Percentiles rank a stretch among this genome's conserved stretches.
These are phyloP conservation scores for Termitomyces sp. DNA, from an alignment of 768 basidiomycete genomes.

Conservation along the genomic window DNA sequence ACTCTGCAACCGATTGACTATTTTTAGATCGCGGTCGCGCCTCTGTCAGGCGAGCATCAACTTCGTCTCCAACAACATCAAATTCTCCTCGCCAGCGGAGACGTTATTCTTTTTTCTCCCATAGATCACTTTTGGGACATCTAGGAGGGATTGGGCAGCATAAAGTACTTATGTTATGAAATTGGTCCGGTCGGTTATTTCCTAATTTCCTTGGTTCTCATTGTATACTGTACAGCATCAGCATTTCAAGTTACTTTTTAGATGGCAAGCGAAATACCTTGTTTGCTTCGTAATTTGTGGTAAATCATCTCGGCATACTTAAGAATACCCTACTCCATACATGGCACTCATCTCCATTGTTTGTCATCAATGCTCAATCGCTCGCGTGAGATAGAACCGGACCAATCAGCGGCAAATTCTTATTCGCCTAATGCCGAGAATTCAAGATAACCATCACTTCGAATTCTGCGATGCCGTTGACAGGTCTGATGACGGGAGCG, in stretches of 20 bases:
- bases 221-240: neutral
- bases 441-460: too few relatives aligned
- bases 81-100: neutral
- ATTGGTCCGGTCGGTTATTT: neutral
- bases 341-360: neutral
- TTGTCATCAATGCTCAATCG: neutral
- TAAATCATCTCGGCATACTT: neutral
- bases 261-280: neutral
- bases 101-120: neutral
- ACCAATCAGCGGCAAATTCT: neutral
- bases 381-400: neutral
- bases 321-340: neutral
- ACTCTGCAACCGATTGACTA: neutral
- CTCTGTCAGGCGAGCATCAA: neutral
- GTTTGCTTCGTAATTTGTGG: neutral
- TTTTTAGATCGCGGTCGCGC: neutral
- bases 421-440: neutral
- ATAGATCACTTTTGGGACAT: neutral
- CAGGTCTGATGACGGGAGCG: neutral
- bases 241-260: neutral
- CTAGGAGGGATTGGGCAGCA: neutral
- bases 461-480: neutral
- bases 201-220: neutral
- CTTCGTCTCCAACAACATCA: neutral
- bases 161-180: neutral